Percentiles rank a stretch among this genome's conserved stretches.
These are phyloP conservation scores for Penicillium sclerotigenum DNA, from an alignment of 2,329 filamentous ascomycete genomes.

Conservation along the genomic window DNA sequence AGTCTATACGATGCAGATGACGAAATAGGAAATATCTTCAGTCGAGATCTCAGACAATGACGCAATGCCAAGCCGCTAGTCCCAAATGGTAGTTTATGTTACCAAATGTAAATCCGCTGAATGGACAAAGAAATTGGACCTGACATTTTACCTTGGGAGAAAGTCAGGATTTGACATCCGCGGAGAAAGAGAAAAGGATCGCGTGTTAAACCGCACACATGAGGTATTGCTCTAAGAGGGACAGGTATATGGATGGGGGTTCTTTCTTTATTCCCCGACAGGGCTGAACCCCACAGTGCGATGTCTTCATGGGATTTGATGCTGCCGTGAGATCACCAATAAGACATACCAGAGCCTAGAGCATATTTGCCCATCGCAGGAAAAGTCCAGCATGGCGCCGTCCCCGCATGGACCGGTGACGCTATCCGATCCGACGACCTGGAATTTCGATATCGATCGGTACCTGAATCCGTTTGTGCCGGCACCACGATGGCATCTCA, in stretches of 20 bases:
- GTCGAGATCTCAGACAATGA: neutral
- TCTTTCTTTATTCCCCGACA: constrained; percentile 1
- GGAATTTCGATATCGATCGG: constrained; percentile 72
- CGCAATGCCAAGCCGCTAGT: constrained; percentile 26
- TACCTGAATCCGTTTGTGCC: constrained; percentile 70
- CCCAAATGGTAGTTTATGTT: constrained; percentile 32
- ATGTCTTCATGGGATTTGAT: neutral
- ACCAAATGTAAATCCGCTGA: constrained; percentile 36
- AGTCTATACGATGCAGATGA: neutral
- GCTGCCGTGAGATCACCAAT: neutral
- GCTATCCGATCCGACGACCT: constrained; percentile 26
- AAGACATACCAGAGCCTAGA: neutral
- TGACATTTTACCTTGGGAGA: neutral
- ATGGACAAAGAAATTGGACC: constrained; percentile 19
- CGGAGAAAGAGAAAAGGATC: constrained; percentile 12
- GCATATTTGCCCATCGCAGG: neutral
- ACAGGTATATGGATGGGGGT: neutral
- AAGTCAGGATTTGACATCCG: constrained; percentile 5
- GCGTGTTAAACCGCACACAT: constrained; percentile 1
- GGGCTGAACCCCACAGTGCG: neutral
- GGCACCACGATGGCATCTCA: constrained; percentile 57
- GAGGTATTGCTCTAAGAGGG: neutral
- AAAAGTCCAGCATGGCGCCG: constrained; percentile 3
- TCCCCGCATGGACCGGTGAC: constrained; percentile 4
- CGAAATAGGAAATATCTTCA: neutral